Evolutionary conservation across 768 basidiomycete species (phyloP).

Genomic region (Vararia minispora): DNA sequence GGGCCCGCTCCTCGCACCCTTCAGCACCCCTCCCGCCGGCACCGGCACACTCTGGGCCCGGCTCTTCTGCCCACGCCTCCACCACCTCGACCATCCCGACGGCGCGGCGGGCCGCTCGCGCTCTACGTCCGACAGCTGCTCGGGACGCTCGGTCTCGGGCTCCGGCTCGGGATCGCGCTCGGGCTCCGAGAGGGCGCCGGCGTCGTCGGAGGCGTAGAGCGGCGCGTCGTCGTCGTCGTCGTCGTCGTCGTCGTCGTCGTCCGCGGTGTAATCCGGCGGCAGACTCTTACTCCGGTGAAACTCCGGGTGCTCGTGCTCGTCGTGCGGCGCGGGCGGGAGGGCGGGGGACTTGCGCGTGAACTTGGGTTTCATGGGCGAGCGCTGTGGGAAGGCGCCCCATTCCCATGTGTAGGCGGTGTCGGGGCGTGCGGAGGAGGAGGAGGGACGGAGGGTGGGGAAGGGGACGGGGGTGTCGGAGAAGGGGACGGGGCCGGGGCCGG

Average conservation of each 20-base stretch:
- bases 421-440: conserved; percentile 4
- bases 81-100: too few species aligned
- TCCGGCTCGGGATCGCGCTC: background rate
- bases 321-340: conserved; percentile 1
- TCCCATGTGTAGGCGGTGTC: conserved; percentile 81
- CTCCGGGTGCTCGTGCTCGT: conserved; percentile 15
- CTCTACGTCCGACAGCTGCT: too few species aligned
- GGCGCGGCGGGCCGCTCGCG: too few species aligned
- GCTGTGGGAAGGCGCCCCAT: conserved; percentile 84
- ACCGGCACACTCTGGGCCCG: too few species aligned
- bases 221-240: too few species aligned
- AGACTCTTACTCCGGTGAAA: conserved; percentile 44
- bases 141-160: conserved; percentile 10
- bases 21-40: background rate
- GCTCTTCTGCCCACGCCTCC: too few species aligned
- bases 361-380: conserved; percentile 61
- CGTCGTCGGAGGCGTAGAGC: background rate
- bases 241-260: conserved; percentile 12
- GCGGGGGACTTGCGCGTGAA: conserved; percentile 35
- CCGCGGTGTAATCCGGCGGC: conserved; percentile 31
- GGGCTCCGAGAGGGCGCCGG: background rate
- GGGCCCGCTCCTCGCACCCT: too few species aligned
- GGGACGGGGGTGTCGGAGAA: conserved; percentile 23
- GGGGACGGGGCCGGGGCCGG: conserved; percentile 14
- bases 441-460: conserved; percentile 25